Evolutionary conservation across 352 stramenopile genomes (phyloP).

Genomic region (Phytophthora meadii): DNA sequence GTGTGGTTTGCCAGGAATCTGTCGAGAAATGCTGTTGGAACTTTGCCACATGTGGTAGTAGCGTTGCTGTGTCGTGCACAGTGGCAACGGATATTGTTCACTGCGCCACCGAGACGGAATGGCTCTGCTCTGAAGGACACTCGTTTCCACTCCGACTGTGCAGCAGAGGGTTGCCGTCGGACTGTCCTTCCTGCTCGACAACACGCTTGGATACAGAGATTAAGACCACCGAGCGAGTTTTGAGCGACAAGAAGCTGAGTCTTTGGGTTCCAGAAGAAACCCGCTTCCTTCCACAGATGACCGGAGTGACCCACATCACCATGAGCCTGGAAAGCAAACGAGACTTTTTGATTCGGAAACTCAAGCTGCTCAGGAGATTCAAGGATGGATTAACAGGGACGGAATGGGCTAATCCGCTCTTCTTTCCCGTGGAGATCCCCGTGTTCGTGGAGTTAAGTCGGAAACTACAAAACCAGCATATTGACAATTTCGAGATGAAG

Average conservation of each 20-base stretch:
- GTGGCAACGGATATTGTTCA: conserved; percentile 31
- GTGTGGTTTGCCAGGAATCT: conserved; percentile 39
- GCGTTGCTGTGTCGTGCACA: conserved; percentile 37
- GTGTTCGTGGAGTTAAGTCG: conserved; percentile 33
- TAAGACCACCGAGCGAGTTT: conserved; percentile 15
- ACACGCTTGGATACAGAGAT: conserved; percentile 40
- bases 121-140: conserved; percentile 52
- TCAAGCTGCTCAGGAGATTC: conserved; percentile 56
- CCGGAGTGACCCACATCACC: conserved; percentile 23
- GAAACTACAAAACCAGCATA: conserved; percentile 23
- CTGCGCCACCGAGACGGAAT: conserved; percentile 47
- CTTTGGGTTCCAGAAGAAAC: conserved; percentile 13
- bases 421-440: conserved; percentile 43
- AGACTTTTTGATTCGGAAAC: conserved; percentile 53
- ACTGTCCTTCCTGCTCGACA: conserved; percentile 61
- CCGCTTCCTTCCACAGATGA: conserved; percentile 22
- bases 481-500: conserved; percentile 37
- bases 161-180: conserved; percentile 48
- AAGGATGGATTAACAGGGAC: conserved; percentile 27
- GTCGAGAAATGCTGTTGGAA: conserved; percentile 75
- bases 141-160: conserved; percentile 53
- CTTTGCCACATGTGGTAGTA: conserved; percentile 42
- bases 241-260: conserved; percentile 24
- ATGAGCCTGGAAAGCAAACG: conserved; percentile 37
- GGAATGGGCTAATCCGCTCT: conserved; percentile 50